Percentiles rank a stretch among this genome's conserved stretches.
These are phyloP conservation scores for Kwoniella dendrophila DNA, from an alignment of 768 basidiomycete genomes.

Conservation along the genomic window DNA sequence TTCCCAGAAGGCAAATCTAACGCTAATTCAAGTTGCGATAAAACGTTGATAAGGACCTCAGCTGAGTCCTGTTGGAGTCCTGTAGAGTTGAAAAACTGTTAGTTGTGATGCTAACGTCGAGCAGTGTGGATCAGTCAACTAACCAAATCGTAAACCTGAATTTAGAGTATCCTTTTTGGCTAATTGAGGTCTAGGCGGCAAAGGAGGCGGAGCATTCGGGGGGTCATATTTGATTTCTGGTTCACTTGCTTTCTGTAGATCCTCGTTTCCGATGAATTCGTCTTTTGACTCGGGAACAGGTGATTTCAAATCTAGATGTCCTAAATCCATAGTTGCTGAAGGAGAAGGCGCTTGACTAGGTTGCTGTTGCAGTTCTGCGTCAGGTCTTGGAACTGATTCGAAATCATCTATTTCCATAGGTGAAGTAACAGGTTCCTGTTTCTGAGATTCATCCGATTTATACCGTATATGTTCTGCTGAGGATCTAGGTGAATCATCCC, in stretches of 20 bases:
- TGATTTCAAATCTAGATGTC: slow-evolving; percentile 25
- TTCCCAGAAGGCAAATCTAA: slow-evolving; percentile 65
- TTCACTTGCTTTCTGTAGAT: not conserved
- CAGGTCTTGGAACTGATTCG: slow-evolving; percentile 6
- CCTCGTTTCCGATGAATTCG: not conserved
- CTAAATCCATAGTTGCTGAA: slow-evolving; percentile 17
- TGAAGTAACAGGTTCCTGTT: slow-evolving; percentile 8
- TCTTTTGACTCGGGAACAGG: slow-evolving; percentile 9
- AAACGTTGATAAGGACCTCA: slow-evolving; percentile 98
- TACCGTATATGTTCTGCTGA: slow-evolving; percentile 23
- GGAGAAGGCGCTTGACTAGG: slow-evolving; percentile 9
- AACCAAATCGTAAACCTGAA: slow-evolving; percentile 44
- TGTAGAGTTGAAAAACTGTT: slow-evolving; percentile 11
- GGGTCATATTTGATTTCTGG: slow-evolving; percentile 14
- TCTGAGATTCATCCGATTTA: slow-evolving; percentile 23
- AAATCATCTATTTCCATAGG: slow-evolving; percentile 23
- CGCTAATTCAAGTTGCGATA: slow-evolving; percentile 97
- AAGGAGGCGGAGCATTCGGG: slow-evolving; percentile 35
- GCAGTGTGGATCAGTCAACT: slow-evolving; percentile 4
- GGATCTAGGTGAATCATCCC: slow-evolving; percentile 40
- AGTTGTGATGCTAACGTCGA: not conserved
- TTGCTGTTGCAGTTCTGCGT: not conserved
- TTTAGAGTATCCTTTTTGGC: slow-evolving; percentile 35
- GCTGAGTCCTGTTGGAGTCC: slow-evolving; percentile 97
- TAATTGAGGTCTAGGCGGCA: slow-evolving; percentile 31